Evolutionary conservation across 495 filamentous ascomycete genomes (phyloP).

Genomic region (Elasticomyces elasticus): DNA sequence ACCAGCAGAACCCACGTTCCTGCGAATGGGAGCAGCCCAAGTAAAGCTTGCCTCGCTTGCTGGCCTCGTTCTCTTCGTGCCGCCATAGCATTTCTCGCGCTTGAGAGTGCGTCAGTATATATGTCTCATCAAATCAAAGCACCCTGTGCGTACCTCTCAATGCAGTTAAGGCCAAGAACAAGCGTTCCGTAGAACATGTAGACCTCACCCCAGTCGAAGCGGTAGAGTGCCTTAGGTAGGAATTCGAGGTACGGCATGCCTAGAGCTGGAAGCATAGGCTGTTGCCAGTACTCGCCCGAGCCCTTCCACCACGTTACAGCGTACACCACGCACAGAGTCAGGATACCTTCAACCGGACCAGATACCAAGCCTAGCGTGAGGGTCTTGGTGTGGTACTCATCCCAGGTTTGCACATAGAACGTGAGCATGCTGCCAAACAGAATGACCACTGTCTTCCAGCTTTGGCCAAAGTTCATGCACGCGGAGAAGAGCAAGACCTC

Average conservation of each 20-base stretch:
- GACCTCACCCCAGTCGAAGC: slow-evolving; percentile 79
- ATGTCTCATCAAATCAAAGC: neutral
- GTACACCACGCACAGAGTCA: slow-evolving; percentile 75
- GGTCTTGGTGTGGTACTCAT: slow-evolving; percentile 96
- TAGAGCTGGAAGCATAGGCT: slow-evolving; percentile 60
- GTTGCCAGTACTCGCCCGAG: slow-evolving; percentile 87
- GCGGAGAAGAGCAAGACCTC: slow-evolving; percentile 86
- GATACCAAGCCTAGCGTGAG: slow-evolving; percentile 87
- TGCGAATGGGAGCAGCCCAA: slow-evolving; percentile 73
- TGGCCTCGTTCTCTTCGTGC: slow-evolving; percentile 65
- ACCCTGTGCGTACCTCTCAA: slow-evolving; percentile 41
- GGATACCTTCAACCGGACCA: slow-evolving; percentile 88
- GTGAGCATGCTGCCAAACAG: slow-evolving; percentile 79
- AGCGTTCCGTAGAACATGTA: slow-evolving; percentile 84
- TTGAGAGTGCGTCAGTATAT: slow-evolving; percentile 24
- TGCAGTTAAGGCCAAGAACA: slow-evolving; percentile 74
- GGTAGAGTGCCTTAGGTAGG: slow-evolving; percentile 59
- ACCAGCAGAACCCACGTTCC: slow-evolving; percentile 63
- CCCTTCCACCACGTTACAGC: slow-evolving; percentile 75
- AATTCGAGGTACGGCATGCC: slow-evolving; percentile 51
- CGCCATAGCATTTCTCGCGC: slow-evolving; percentile 71
- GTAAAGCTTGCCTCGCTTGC: slow-evolving; percentile 57
- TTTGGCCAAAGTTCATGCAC: slow-evolving; percentile 84
- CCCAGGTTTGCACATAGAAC: slow-evolving; percentile 98
- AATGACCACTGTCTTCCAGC: slow-evolving; percentile 76